These are phyloP conservation scores for Ochetophila trinervis DNA, from an alignment of 306 rosid genomes.

Conservation along the genomic window DNA sequence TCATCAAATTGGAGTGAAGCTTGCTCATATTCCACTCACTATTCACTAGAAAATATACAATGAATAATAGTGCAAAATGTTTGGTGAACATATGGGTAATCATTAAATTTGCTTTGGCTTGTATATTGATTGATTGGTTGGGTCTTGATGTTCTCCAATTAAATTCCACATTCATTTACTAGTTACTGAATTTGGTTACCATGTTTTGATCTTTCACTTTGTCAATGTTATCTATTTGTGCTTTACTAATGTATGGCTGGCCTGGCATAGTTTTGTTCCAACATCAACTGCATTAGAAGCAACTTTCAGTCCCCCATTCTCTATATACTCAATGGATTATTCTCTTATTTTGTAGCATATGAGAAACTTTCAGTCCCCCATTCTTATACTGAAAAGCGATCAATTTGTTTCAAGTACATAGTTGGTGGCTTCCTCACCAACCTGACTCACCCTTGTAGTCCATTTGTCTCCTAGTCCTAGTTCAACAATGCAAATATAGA, in stretches of 20 bases:
- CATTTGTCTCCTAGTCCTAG: constrained; percentile 23
- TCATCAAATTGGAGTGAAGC: not conserved
- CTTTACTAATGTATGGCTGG: not conserved
- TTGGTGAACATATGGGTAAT: constrained; percentile 7
- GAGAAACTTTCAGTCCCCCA: not conserved
- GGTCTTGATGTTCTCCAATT: constrained; percentile 3
- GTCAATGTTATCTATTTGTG: not conserved
- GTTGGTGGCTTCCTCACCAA: constrained; percentile 40
- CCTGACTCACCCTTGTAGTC: constrained; percentile 25
- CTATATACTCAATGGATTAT: not conserved
- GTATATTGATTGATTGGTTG: not conserved
- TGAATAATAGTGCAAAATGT: constrained; percentile 8
- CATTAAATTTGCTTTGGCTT: not conserved
- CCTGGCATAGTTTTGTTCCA: not conserved
- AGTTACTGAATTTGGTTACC: not conserved
- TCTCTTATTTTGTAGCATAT: not conserved
- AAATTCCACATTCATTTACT: not conserved
- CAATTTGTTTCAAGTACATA: constrained; percentile 25
- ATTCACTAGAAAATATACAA: not conserved
- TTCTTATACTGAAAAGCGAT: not conserved
- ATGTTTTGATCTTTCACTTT: not conserved
- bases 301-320: too few relatives aligned
- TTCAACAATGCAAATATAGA: too few relatives aligned
- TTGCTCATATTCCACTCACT: constrained; percentile 21
- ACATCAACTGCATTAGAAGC: not conserved